Evolutionary conservation across 257 asterid species (phyloP).

Genomic region (Salvia splendens): DNA sequence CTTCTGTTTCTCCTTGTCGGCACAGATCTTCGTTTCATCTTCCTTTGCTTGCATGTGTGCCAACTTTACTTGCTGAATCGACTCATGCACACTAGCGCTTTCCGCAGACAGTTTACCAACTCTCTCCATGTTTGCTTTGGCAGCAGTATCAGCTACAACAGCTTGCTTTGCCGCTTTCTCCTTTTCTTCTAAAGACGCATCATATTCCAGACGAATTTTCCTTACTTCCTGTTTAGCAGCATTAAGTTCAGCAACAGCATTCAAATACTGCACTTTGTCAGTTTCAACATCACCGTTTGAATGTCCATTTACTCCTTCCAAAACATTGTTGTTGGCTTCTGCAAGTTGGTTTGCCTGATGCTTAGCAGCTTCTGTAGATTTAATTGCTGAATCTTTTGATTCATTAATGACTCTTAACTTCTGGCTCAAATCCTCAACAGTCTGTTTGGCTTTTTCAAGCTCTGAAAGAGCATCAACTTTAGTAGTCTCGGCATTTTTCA

Average conservation of each 20-base stretch:
- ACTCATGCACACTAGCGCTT: slow-evolving; percentile 50
- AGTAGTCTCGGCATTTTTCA: slow-evolving; percentile 72
- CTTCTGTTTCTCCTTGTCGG: slow-evolving; percentile 64
- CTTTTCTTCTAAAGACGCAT: slow-evolving; percentile 53
- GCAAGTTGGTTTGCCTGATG: slow-evolving; percentile 56
- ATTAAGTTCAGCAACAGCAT: slow-evolving; percentile 59
- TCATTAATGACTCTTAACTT: slow-evolving; percentile 57
- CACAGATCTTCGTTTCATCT: slow-evolving; percentile 51
- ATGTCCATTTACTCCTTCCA: slow-evolving; percentile 39
- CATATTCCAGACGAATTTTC: slow-evolving; percentile 55
- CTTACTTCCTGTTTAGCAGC: slow-evolving; percentile 65
- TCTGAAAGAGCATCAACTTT: slow-evolving; percentile 73
- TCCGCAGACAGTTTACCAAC: slow-evolving; percentile 66
- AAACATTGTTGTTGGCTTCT: slow-evolving; percentile 42
- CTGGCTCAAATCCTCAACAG: slow-evolving; percentile 58
- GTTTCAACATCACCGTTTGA: slow-evolving; percentile 47
- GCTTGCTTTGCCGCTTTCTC: slow-evolving; percentile 54
- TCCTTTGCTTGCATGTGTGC: slow-evolving; percentile 52
- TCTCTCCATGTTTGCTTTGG: slow-evolving; percentile 48
- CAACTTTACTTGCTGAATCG: slow-evolving; percentile 59
- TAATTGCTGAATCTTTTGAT: slow-evolving; percentile 58
- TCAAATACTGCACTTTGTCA: slow-evolving; percentile 45
- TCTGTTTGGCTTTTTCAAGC: slow-evolving; percentile 71
- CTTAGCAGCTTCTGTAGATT: slow-evolving; percentile 62
- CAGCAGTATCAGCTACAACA: slow-evolving; percentile 59